Percentiles rank a stretch among this genome's conserved stretches.
phyloP scores from a whole-genome alignment of 176 grass and related monocot genomes.

The Chloris gayana region DNA sequence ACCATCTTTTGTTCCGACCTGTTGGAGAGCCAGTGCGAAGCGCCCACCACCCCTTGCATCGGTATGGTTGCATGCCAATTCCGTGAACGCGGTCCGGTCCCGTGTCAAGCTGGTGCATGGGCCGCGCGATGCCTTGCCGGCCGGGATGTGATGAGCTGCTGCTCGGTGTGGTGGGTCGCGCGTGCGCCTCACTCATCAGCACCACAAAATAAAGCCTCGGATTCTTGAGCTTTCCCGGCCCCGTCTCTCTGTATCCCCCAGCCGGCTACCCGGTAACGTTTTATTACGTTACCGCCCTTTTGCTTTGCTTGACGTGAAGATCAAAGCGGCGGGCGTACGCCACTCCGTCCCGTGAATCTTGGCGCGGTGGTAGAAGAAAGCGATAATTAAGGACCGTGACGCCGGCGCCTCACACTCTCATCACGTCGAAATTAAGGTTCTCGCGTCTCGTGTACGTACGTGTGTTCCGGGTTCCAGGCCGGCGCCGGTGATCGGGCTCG shows the following conservation, averaged over 20 bases:
- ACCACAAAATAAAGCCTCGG: no score
- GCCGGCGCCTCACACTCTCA: not conserved
- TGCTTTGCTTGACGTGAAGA: not conserved
- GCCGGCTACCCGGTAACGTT: no score
- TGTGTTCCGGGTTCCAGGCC: no score
- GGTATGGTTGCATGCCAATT: not conserved
- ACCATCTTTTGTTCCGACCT: slow-evolving; percentile 18
- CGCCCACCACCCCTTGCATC: no score
- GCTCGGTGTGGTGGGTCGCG: no score
- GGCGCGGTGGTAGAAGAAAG: no score
- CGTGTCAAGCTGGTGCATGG: not conserved
- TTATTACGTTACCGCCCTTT: not conserved
- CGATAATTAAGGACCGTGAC: not conserved
- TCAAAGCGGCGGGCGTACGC: no score
- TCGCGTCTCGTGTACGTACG: no score
- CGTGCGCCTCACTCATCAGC: not conserved
- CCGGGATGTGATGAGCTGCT: not conserved
- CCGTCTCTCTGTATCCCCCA: not conserved
- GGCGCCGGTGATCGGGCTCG: no score
- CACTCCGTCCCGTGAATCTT: not conserved
- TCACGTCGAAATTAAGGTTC: no score
- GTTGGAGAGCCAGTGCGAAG: not conserved
- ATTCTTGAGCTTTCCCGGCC: no score
- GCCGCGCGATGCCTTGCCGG: not conserved
- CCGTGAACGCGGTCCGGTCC: not conserved